These are phyloP conservation scores for Sphaerulina populicola DNA, from an alignment of 2,329 filamentous ascomycete genomes.

Conservation along the genomic window DNA sequence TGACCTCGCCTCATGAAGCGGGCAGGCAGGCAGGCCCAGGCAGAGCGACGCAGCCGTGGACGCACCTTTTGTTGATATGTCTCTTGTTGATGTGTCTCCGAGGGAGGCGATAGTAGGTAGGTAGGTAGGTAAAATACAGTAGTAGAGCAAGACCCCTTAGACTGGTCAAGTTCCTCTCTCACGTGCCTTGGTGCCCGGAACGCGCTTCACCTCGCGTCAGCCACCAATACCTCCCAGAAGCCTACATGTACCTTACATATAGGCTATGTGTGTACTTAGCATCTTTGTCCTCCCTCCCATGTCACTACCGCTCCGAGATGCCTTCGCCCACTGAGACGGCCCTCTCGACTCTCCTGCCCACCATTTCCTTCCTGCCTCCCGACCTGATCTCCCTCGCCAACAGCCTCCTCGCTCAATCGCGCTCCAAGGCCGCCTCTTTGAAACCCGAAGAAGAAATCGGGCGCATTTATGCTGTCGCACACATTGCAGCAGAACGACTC, in stretches of 20 bases:
- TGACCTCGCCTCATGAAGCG: too few relatives aligned
- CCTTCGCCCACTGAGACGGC: slow-evolving; percentile 64
- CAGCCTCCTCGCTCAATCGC: slow-evolving; percentile 71
- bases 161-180: background rate
- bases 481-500: slow-evolving; percentile 82
- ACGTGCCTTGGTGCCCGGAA: background rate
- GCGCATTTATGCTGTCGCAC: slow-evolving; percentile 73
- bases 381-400: slow-evolving; percentile 63
- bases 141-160: too few relatives aligned
- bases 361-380: slow-evolving; percentile 58
- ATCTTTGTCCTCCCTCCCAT: too few relatives aligned
- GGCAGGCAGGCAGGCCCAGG: too few relatives aligned
- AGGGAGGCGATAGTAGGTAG: too few relatives aligned
- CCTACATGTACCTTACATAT: background rate
- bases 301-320: slow-evolving; percentile 44
- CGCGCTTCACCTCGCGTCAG: background rate
- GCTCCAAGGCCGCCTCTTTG: slow-evolving; percentile 64
- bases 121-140: too few relatives aligned
- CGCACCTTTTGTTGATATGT: too few relatives aligned
- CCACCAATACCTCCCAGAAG: too few relatives aligned
- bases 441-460: slow-evolving; percentile 82
- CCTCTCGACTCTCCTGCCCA: slow-evolving; percentile 65
- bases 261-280: too few relatives aligned
- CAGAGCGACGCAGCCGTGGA: too few relatives aligned
- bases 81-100: too few relatives aligned